Conservation (phyloP, 2,329 filamentous ascomycete species). For the Pyrenochaeta sp. region DNA sequence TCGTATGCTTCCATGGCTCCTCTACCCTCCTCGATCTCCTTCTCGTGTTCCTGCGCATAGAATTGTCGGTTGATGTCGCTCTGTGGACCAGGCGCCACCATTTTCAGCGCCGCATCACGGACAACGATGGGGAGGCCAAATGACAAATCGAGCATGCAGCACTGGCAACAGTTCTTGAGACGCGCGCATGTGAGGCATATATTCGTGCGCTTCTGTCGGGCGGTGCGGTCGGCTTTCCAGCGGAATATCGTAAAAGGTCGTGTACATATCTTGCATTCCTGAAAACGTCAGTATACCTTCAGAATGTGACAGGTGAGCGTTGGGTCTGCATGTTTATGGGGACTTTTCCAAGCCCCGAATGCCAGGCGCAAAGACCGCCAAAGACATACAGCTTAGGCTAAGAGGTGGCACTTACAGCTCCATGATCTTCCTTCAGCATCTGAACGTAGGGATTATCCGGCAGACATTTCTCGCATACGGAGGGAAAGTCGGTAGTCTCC, state of each 20-base stretch:
- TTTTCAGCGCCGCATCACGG: constrained; percentile 94
- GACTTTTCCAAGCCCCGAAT: too few relatives aligned
- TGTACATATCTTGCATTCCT: constrained; percentile 76
- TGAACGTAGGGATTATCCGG: constrained; percentile 98
- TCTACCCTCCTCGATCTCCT: constrained; percentile 90
- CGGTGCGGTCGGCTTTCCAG: constrained; percentile 92
- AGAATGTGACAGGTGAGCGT: neutral
- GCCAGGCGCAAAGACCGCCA: neutral
- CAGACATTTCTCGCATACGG: constrained; percentile 89
- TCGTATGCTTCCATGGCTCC: constrained; percentile 86
- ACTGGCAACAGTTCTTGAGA: constrained; percentile 98
- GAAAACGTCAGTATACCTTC: constrained; percentile 62
- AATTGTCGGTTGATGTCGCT: constrained; percentile 96
- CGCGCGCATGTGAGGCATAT: constrained; percentile 97
- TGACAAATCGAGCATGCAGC: constrained; percentile 96
- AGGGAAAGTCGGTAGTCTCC: constrained; percentile 92
- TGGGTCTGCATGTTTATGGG: too few relatives aligned
- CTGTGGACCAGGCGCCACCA: constrained; percentile 92
- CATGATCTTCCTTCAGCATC: constrained; percentile 98
- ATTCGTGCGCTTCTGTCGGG: constrained; percentile 90
- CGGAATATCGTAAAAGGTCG: constrained; percentile 94
- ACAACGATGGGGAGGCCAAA: constrained; percentile 96
- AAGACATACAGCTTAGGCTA: constrained; percentile 44
- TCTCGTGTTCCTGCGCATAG: constrained; percentile 97
- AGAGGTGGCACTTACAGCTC: constrained; percentile 70